Evolutionary conservation across 768 basidiomycete species (phyloP).

Genomic region (Suillus tomentosus): DNA sequence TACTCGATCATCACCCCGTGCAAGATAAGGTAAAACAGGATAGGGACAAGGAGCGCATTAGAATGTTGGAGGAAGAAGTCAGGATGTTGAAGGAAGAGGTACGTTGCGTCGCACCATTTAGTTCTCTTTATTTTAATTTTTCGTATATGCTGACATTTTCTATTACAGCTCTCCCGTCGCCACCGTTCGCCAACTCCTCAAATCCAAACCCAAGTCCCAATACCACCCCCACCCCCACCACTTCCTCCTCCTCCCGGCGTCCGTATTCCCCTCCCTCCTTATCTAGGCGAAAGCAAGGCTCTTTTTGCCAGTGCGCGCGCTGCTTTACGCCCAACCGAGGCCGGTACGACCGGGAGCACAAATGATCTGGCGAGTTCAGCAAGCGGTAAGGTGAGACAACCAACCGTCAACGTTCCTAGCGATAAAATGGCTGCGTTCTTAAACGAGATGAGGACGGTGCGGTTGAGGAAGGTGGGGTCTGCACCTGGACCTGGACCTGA

Average conservation of each 20-base stretch:
- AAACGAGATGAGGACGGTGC: slow-evolving; percentile 75
- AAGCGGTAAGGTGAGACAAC: slow-evolving; percentile 45
- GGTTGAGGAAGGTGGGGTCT: slow-evolving; percentile 59
- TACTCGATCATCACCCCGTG: slow-evolving; percentile 44
- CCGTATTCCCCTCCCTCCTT: slow-evolving; percentile 23
- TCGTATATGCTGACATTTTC: neutral
- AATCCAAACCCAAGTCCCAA: slow-evolving; percentile 11
- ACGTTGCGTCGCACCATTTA: neutral
- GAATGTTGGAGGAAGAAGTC: slow-evolving; percentile 67
- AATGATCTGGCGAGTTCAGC: slow-evolving; percentile 45
- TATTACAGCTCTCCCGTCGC: slow-evolving; percentile 48
- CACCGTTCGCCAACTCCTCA: slow-evolving; percentile 21
- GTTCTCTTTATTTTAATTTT: neutral
- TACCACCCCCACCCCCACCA: slow-evolving; percentile 50
- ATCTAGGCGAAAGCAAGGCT: slow-evolving; percentile 11
- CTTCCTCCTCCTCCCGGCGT: slow-evolving; percentile 33
- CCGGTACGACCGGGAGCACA: slow-evolving; percentile 35
- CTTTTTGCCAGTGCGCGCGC: slow-evolving; percentile 66
- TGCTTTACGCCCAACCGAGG: slow-evolving; percentile 63
- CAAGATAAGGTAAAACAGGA: slow-evolving; percentile 64
- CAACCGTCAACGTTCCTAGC: slow-evolving; percentile 70
- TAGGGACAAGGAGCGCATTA: slow-evolving; percentile 64
- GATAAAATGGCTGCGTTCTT: slow-evolving; percentile 86
- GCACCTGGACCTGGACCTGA: slow-evolving; percentile 34
- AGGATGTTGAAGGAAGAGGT: slow-evolving; percentile 60